Conservation (phyloP, 2,329 filamentous ascomycete species). For the Amesomyces nigricolor region DNA sequence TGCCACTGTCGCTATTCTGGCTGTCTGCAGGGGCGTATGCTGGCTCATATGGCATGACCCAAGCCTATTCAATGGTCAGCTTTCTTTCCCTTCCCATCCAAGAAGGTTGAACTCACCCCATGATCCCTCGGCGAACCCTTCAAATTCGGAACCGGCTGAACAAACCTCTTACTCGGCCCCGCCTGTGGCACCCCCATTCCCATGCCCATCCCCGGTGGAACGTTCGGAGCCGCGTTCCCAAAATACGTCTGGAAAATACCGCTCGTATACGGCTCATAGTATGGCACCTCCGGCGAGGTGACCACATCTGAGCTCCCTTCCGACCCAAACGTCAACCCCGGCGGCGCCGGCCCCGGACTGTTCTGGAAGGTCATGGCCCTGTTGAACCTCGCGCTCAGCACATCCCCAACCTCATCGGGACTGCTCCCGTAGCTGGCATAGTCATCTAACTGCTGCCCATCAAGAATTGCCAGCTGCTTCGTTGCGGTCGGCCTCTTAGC, state of each 20-base stretch:
- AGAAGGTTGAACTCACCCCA: constrained; percentile 6
- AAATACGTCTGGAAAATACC: constrained; percentile 1
- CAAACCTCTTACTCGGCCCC: constrained; percentile 12
- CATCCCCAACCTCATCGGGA: constrained; percentile 1
- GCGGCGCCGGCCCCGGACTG: neutral
- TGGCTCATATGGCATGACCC: constrained; percentile 13
- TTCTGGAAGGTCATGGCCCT: constrained; percentile 12
- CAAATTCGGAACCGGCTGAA: neutral
- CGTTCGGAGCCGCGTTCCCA: no score
- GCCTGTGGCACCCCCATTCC: neutral
- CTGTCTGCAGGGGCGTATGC: constrained; percentile 13
- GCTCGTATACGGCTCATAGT: constrained; percentile 19
- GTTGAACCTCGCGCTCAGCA: constrained; percentile 11
- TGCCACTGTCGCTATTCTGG: constrained; percentile 13
- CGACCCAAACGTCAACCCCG: constrained; percentile 5
- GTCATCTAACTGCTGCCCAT: constrained; percentile 5
- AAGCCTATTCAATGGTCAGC: constrained; percentile 6
- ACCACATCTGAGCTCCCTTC: constrained; percentile 1
- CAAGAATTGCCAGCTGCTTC: constrained; percentile 19
- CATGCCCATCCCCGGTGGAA: neutral
- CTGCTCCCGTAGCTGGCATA: neutral
- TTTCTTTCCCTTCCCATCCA: neutral
- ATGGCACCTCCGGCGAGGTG: constrained; percentile 14
- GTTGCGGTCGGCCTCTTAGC: constrained; percentile 19
- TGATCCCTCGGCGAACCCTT: constrained; percentile 3